These are phyloP conservation scores for Miscanthus lutarioriparius DNA, from an alignment of 176 grass and related monocot genomes.

Conservation along the genomic window DNA sequence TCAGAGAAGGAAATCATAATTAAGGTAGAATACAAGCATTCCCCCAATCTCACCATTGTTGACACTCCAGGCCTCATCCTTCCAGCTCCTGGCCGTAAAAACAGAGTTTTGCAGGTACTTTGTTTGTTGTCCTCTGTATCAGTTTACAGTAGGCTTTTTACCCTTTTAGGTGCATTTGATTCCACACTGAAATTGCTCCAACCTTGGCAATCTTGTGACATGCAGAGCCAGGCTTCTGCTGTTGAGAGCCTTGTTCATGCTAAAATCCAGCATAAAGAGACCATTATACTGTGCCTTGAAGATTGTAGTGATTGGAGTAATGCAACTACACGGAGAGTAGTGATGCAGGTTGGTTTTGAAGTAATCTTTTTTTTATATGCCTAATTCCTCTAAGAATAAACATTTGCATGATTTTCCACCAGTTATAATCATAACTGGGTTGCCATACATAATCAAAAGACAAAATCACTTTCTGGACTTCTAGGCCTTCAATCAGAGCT, in stretches of 20 bases:
- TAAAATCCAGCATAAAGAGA: conserved; percentile 87
- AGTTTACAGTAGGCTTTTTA: not conserved
- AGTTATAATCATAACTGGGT: not conserved
- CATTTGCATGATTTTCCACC: not conserved
- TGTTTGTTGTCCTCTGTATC: not conserved
- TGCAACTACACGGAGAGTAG: conserved; percentile 85
- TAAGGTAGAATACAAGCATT: conserved; percentile 89
- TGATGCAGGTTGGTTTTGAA: conserved; percentile 78
- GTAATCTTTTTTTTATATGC: not conserved
- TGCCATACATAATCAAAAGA: conserved; percentile 13
- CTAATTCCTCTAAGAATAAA: not conserved
- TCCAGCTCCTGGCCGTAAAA: conserved; percentile 86
- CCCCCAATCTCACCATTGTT: conserved; percentile 91
- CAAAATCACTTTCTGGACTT: not conserved
- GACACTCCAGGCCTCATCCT: conserved; percentile 88
- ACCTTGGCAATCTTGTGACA: conserved; percentile 27
- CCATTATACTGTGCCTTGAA: conserved; percentile 93
- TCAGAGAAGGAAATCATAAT: conserved; percentile 89
- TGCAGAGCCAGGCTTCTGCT: conserved; percentile 86
- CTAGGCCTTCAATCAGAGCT: not conserved
- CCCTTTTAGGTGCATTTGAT: conserved; percentile 27
- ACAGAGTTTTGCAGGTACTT: conserved; percentile 76
- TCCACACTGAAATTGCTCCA: conserved; percentile 5
- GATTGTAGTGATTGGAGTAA: conserved; percentile 98
- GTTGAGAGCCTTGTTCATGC: conserved; percentile 78